phyloP scores from a whole-genome alignment of 257 asterid species.

The Paulownia fortunei region DNA sequence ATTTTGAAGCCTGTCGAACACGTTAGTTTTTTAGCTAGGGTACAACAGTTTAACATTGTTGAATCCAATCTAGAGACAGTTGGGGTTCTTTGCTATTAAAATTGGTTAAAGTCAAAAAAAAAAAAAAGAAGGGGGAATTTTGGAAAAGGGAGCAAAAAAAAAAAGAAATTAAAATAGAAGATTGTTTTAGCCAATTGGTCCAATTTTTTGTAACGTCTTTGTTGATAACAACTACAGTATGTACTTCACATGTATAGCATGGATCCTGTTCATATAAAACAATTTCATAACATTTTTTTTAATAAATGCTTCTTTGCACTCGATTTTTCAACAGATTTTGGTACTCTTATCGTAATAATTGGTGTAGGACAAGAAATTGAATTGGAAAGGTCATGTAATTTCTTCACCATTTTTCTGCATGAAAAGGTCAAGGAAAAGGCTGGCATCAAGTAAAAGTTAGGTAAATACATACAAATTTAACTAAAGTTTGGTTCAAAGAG shows the following conservation, averaged over 20 bases:
- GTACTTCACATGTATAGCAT: slow-evolving; percentile 24
- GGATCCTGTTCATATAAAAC: neutral
- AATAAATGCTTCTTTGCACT: slow-evolving; percentile 13
- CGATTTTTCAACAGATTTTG: slow-evolving; percentile 8
- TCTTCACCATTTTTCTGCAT: neutral
- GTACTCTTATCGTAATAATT: slow-evolving; percentile 1
- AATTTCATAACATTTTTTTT: neutral
- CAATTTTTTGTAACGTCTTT: neutral
- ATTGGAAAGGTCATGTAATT: slow-evolving; percentile 19
- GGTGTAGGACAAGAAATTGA: slow-evolving; percentile 20
- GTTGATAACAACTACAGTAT: neutral
- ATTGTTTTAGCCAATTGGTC: neutral
- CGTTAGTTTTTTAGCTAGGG: slow-evolving; percentile 24
- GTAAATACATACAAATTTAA: slow-evolving; percentile 35
- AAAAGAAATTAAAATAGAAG: neutral
- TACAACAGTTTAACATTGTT: slow-evolving; percentile 24
- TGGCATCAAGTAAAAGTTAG: slow-evolving; percentile 26
- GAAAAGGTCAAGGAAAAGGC: slow-evolving; percentile 15
- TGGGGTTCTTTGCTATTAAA: slow-evolving; percentile 13
- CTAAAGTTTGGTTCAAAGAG: slow-evolving; percentile 6
- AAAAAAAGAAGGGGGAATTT: neutral
- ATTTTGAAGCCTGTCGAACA: slow-evolving; percentile 25
- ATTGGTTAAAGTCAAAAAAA: neutral
- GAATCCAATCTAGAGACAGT: slow-evolving; percentile 32
- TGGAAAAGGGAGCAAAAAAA: neutral